A percentile compares a stretch with the other conserved stretches of the same genome.
Evolutionary conservation across 2,329 filamentous ascomycete genomes (phyloP).

Genomic region (Pestalotiopsis sp.): DNA sequence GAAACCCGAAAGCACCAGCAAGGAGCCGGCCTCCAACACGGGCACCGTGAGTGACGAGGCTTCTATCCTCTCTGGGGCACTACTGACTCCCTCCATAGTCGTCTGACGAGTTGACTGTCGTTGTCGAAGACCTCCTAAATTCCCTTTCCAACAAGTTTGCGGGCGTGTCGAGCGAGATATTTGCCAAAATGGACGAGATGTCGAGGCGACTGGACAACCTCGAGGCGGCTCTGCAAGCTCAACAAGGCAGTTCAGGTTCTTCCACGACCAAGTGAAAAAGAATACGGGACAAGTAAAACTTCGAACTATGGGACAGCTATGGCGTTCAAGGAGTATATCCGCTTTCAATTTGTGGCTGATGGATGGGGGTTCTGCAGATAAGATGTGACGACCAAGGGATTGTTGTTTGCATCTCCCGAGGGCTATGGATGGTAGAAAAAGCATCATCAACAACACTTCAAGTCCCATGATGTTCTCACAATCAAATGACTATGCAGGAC

Average conservation of each 20-base stretch:
- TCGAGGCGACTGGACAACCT: slow-evolving; percentile 81
- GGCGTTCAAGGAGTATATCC: slow-evolving; percentile 3
- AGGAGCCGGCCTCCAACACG: neutral
- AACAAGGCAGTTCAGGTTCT: slow-evolving; percentile 40
- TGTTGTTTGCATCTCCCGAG: neutral
- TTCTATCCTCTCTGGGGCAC: neutral
- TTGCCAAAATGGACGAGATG: slow-evolving; percentile 96
- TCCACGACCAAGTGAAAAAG: slow-evolving; percentile 16
- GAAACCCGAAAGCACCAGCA: slow-evolving; percentile 19
- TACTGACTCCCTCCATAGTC: slow-evolving; percentile 19
- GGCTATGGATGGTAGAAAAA: neutral
- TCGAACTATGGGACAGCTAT: neutral
- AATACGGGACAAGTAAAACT: neutral
- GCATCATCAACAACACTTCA: neutral
- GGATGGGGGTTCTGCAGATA: neutral
- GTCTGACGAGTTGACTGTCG: slow-evolving; percentile 69
- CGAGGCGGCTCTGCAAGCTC: slow-evolving; percentile 70
- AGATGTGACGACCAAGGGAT: neutral
- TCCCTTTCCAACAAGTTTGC: slow-evolving; percentile 85
- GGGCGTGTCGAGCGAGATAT: slow-evolving; percentile 81
- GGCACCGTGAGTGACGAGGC: neutral
- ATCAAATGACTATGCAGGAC: neutral
- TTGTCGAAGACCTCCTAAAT: slow-evolving; percentile 85
- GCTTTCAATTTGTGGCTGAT: neutral
- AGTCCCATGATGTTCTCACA: neutral